These are phyloP conservation scores for Citrullus colocynthis DNA, from an alignment of 306 rosid species.

Conservation along the genomic window DNA sequence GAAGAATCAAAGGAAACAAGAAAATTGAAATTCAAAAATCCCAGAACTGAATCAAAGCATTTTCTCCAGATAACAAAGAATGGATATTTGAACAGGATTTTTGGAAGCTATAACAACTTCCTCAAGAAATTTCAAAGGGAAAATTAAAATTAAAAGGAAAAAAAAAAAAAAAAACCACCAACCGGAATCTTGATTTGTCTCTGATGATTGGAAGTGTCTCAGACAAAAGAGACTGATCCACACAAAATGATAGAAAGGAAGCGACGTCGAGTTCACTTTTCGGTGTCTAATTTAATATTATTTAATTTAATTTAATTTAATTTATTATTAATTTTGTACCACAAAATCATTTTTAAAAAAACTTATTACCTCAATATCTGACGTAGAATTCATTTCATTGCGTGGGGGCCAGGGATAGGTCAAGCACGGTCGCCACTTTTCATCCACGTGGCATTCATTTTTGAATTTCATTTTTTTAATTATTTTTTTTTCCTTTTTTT, in stretches of 20 bases:
- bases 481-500: not conserved
- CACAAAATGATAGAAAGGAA: constrained; percentile 7
- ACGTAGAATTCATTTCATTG: not conserved
- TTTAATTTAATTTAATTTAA: too few species aligned
- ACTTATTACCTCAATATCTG: not conserved
- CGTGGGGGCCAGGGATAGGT: not conserved
- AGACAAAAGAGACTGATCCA: constrained; percentile 7
- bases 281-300: constrained; percentile 1
- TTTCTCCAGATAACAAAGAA: not conserved
- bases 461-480: too few species aligned
- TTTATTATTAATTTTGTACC: not conserved
- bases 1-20: constrained; percentile 1
- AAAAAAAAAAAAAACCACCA: not conserved
- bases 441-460: not conserved
- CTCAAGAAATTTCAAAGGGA: not conserved
- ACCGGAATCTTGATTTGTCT: constrained; percentile 13
- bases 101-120: not conserved
- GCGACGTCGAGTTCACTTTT: constrained; percentile 8
- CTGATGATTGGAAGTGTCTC: constrained; percentile 13
- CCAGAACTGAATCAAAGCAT: not conserved
- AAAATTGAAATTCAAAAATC: constrained; percentile 21
- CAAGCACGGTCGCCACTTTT: not conserved
- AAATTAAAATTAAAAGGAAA: not conserved
- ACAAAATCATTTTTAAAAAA: not conserved
- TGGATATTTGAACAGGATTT: not conserved